Percentiles rank a stretch among this genome's conserved stretches.
Conservation (phyloP, 768 basidiomycete species). For the Dioszegia aurantiaca region DNA sequence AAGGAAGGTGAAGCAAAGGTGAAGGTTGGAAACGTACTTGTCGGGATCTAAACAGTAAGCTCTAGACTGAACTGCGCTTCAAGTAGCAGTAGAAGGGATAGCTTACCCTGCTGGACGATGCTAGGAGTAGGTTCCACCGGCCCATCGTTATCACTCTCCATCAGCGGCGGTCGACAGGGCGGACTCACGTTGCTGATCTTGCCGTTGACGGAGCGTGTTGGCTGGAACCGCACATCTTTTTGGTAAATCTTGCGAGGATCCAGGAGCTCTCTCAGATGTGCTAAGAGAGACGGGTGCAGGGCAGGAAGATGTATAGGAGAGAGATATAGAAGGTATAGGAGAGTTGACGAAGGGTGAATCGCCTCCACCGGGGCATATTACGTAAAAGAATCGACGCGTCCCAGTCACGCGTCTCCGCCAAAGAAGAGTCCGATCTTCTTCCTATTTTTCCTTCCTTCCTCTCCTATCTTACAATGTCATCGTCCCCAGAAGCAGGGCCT, state of each 20-base stretch:
- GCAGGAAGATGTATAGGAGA: too few species aligned
- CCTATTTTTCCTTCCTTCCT: not conserved
- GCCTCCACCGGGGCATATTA: not conserved
- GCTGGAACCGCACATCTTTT: not conserved
- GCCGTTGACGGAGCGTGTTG: too few species aligned
- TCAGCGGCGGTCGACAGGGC: not conserved
- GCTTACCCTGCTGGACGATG: constrained; percentile 34
- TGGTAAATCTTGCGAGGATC: too few species aligned
- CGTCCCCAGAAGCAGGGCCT: constrained; percentile 8
- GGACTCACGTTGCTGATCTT: not conserved
- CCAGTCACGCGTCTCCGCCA: not conserved
- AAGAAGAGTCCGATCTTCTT: constrained; percentile 1
- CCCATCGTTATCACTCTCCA: constrained; percentile 9
- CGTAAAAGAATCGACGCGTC: not conserved
- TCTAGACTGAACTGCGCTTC: too few species aligned
- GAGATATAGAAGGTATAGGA: not conserved
- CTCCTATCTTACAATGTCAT: constrained; percentile 1
- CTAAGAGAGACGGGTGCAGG: too few species aligned
- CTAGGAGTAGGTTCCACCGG: constrained; percentile 27
- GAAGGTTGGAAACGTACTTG: constrained; percentile 30
- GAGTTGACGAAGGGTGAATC: constrained; percentile 3
- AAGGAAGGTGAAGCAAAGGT: not conserved
- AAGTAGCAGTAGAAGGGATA: not conserved
- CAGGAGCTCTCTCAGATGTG: too few species aligned
- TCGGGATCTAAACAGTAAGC: constrained; percentile 30